Evolutionary conservation across 352 stramenopile genomes (phyloP).

Genomic region (Pythium insidiosum): DNA sequence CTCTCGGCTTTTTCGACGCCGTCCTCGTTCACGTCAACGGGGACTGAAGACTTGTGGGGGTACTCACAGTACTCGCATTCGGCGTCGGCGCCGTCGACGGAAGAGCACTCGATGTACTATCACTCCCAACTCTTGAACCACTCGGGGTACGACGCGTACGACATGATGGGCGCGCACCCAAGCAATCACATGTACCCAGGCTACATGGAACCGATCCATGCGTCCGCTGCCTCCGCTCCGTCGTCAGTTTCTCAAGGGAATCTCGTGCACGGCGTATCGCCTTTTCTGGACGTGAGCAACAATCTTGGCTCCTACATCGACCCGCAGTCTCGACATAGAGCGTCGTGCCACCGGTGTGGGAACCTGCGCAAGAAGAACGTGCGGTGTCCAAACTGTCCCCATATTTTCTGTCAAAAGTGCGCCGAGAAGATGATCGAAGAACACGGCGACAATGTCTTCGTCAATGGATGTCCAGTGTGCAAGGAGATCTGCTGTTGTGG

Average conservation of each 20-base stretch:
- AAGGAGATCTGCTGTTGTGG: constrained; percentile 85
- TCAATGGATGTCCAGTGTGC: constrained; percentile 76
- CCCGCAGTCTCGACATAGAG: constrained; percentile 55
- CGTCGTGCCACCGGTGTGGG: constrained; percentile 82
- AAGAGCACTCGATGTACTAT: too few species aligned
- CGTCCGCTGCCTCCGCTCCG: constrained; percentile 1
- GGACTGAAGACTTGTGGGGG: too few species aligned
- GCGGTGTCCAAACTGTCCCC: constrained; percentile 68
- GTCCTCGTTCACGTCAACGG: too few species aligned
- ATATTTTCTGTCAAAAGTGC: constrained; percentile 87
- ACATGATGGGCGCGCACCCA: too few species aligned
- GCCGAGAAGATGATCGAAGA: constrained; percentile 87
- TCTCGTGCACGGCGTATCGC: constrained; percentile 3
- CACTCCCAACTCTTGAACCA: too few species aligned
- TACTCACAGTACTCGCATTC: too few species aligned
- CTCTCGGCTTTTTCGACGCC: too few species aligned
- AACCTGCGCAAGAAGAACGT: constrained; percentile 88
- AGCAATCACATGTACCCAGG: too few species aligned
- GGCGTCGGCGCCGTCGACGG: too few species aligned
- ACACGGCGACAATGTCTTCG: constrained; percentile 68
- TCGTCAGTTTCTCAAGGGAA: too few species aligned
- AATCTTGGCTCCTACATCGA: constrained; percentile 15
- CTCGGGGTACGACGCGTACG: too few species aligned
- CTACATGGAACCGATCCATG: constrained; percentile 11
- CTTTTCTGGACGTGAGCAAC: constrained; percentile 8